Conservation (phyloP, 2,329 filamentous ascomycete species). For the Emericellopsis cladophorae region DNA sequence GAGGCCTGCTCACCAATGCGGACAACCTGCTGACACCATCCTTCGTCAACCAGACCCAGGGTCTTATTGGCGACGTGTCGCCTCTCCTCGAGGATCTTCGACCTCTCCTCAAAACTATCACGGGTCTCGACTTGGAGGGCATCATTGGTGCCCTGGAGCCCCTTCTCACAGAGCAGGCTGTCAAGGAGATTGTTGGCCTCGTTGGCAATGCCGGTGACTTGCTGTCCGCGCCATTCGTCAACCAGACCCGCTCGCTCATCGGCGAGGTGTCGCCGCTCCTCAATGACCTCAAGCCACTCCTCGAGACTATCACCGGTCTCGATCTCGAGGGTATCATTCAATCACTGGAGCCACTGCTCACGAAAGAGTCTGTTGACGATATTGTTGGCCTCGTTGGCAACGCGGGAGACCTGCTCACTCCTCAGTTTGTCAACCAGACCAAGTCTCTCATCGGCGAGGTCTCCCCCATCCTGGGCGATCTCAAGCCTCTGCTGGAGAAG, state of each 20-base stretch:
- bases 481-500: constrained; percentile 9
- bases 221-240: constrained; percentile 14
- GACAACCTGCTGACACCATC: constrained; percentile 18
- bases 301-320: constrained; percentile 12
- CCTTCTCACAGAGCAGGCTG: constrained; percentile 13
- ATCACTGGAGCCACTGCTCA: constrained; percentile 13
- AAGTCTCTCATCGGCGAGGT: constrained; percentile 14
- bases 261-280: constrained; percentile 11
- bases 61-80: constrained; percentile 19
- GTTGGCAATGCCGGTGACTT: constrained; percentile 15
- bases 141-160: constrained; percentile 14
- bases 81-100: constrained; percentile 15
- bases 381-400: constrained; percentile 12
- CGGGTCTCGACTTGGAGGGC: constrained; percentile 16
- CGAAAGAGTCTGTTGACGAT: constrained; percentile 11
- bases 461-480: constrained; percentile 12
- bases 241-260: constrained; percentile 14
- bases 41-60: constrained; percentile 18
- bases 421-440: constrained; percentile 8
- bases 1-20: constrained; percentile 21
- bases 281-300: constrained; percentile 6
- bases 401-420: too few species aligned
- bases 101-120: constrained; percentile 11
- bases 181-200: constrained; percentile 13
- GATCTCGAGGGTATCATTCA: constrained; percentile 16